phyloP scores from a whole-genome alignment of 2,329 filamentous ascomycete genomes.

The Aspergillus chevalieri region DNA sequence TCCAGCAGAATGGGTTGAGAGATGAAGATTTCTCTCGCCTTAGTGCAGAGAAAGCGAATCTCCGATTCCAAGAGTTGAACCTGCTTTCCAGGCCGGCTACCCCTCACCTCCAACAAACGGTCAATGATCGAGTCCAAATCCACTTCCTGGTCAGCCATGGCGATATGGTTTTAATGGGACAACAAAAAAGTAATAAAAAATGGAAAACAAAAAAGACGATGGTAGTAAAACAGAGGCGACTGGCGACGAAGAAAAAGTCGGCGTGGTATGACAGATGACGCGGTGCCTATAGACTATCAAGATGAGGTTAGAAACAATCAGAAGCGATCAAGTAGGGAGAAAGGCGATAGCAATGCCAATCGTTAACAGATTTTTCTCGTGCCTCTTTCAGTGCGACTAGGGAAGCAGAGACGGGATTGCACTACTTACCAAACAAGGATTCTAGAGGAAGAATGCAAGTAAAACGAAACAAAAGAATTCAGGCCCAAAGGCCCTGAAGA shows the following conservation, averaged over 20 bases:
- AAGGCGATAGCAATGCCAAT: slow-evolving; percentile 8
- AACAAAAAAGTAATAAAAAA: slow-evolving; percentile 18
- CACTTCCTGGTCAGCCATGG: slow-evolving; percentile 78
- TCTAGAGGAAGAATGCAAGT: slow-evolving; percentile 14
- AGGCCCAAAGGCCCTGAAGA: slow-evolving; percentile 24
- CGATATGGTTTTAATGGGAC: slow-evolving; percentile 34
- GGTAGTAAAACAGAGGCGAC: slow-evolving; percentile 14
- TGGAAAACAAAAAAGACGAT: slow-evolving; percentile 16
- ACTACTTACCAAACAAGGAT: slow-evolving; percentile 22
- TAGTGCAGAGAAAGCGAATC: slow-evolving; percentile 96
- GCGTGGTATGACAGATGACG: slow-evolving; percentile 28
- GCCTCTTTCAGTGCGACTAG: slow-evolving; percentile 1
- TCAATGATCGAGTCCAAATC: slow-evolving; percentile 99
- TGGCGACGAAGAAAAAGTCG: slow-evolving; percentile 17
- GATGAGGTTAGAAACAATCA: slow-evolving; percentile 1
- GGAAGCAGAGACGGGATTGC: slow-evolving; percentile 6
- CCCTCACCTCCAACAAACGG: slow-evolving; percentile 91
- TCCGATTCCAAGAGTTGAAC: slow-evolving; percentile 94
- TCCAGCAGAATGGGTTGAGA: slow-evolving; percentile 97
- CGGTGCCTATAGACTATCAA: slow-evolving; percentile 27
- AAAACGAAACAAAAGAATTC: slow-evolving; percentile 17
- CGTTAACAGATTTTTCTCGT: slow-evolving; percentile 9
- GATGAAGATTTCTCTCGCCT: slow-evolving; percentile 98
- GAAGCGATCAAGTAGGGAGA: not conserved
- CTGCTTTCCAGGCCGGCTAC: slow-evolving; percentile 96